phyloP scores from a whole-genome alignment of 768 basidiomycete genomes.

The Podaxis sp. region DNA sequence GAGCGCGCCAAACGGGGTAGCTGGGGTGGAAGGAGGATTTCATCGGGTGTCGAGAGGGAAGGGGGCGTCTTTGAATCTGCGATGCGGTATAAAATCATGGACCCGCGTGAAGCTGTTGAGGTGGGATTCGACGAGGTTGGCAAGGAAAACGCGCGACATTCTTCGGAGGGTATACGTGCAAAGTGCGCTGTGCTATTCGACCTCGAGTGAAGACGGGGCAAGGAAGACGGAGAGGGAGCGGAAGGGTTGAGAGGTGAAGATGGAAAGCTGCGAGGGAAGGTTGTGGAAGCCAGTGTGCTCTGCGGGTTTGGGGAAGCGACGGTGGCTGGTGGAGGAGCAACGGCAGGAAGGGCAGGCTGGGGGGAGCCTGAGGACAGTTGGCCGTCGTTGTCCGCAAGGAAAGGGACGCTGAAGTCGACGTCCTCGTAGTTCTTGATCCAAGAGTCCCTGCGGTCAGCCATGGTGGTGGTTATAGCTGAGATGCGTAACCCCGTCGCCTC shows the following conservation, averaged over 20 bases:
- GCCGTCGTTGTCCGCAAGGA: slow-evolving; percentile 2
- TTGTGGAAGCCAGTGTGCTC: neutral
- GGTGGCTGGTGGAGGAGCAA: neutral
- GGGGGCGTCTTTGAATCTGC: slow-evolving; percentile 20
- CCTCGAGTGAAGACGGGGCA: neutral
- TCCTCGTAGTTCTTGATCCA: slow-evolving; percentile 26
- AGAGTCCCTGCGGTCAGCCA: slow-evolving; percentile 14
- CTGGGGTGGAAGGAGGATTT: neutral
- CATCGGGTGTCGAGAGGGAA: neutral
- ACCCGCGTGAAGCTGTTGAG: slow-evolving; percentile 21
- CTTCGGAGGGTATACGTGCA: slow-evolving; percentile 7
- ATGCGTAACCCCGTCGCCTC: neutral
- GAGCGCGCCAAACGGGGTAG: slow-evolving; percentile 16
- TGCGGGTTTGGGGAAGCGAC: neutral
- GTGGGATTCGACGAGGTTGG: slow-evolving; percentile 16
- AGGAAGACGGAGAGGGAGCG: neutral
- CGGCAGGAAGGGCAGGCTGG: neutral
- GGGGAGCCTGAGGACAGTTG: too few species aligned
- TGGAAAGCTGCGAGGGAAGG: slow-evolving; percentile 10
- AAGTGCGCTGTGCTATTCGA: neutral
- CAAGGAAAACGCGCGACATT: slow-evolving; percentile 15
- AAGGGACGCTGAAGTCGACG: slow-evolving; percentile 20
- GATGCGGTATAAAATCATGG: slow-evolving; percentile 37
- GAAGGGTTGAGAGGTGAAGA: slow-evolving; percentile 11
- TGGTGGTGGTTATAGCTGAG: slow-evolving; percentile 3